Evolutionary conservation across 2,329 filamentous ascomycete species (phyloP).

Genomic region (Aspergillus sp.): DNA sequence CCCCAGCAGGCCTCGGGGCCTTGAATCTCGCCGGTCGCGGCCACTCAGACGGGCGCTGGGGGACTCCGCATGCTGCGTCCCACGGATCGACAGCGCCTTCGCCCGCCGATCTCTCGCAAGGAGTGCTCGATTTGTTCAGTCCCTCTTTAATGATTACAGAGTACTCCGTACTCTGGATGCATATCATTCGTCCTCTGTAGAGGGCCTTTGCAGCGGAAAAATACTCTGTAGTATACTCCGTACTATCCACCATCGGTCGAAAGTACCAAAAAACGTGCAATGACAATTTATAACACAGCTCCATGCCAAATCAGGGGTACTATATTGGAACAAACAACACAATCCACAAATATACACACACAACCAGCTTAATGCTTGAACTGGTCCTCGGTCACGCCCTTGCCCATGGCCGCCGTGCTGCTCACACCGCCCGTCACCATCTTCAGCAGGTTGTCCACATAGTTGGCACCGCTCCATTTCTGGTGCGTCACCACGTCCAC

Average conservation of each 20-base stretch:
- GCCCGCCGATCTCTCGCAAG: constrained; percentile 6
- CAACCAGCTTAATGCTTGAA: constrained; percentile 59
- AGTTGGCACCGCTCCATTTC: constrained; percentile 96
- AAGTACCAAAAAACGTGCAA: constrained; percentile 1
- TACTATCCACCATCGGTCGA: too few relatives aligned
- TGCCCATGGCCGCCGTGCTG: constrained; percentile 92
- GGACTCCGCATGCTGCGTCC: not conserved
- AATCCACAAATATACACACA: not conserved
- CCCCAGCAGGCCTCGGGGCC: too few relatives aligned
- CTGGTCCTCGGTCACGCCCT: constrained; percentile 96
- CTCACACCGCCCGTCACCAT: constrained; percentile 94
- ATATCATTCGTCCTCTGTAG: too few relatives aligned
- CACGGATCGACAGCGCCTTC: not conserved
- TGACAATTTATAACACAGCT: not conserved
- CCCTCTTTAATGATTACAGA: not conserved
- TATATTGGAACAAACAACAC: constrained; percentile 2
- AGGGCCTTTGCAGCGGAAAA: too few relatives aligned
- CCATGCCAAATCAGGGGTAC: not conserved
- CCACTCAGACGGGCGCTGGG: not conserved
- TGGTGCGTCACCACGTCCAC: constrained; percentile 98
- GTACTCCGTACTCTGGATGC: too few relatives aligned
- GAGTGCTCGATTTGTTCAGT: constrained; percentile 5
- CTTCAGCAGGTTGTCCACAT: constrained; percentile 91
- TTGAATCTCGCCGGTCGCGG: not conserved
- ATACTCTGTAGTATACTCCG: too few relatives aligned